Evolutionary conservation across 1,139 yeast species (phyloP), one percentile per base, ranked within the genome.

Genomic region (Suhomyces choctaworum): DNA sequence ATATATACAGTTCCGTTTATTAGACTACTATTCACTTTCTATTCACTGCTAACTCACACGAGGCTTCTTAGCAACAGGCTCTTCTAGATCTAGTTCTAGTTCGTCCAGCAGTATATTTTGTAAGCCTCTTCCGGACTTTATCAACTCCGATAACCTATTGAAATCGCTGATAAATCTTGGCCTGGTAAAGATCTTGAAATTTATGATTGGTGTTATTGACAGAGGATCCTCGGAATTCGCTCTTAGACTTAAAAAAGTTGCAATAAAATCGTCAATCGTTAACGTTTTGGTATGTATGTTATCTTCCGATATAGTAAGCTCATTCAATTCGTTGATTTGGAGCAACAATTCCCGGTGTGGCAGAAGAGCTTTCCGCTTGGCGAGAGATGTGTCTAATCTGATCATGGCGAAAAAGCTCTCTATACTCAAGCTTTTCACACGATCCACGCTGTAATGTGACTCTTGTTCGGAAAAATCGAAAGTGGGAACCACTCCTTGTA

Each of bases 291-390:
- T 51, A 41, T 63, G 62, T 1, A 63, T 45, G 37, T 63, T 65
- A 47, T 73, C 76, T 39, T 73, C 78, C 4, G 66, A 52, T 9
- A 73, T 54, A 4, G 46, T 41, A 16, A 70, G 46, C 16, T 51
- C 47, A 9, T 48, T 51, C 27, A 73, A 46, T 44, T 66, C 69
- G 1, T 63, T 62, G 12, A 70, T 49, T 7, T 45, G 48, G 15
- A 73, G 42, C 2, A 53, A 53, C 32, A 66, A 48, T 39, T 66
- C 76, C 27, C 62, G 60, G 9, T 54, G 51, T 4, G 49, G 48
- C 6, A 52, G 44, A 27, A 64, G 59, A 14, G 48, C 44, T 20
- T 51, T 56, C 7, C 59, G 46, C 16, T 58, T 65, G 16, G 31
- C 37, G 28, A 63, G 47, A 40, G 56, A 64, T 20, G 53, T 60